Evolutionary conservation across 192 early-diverging fungal species (phyloP).

Genomic region (Rhizoclosmatium sp.): DNA sequence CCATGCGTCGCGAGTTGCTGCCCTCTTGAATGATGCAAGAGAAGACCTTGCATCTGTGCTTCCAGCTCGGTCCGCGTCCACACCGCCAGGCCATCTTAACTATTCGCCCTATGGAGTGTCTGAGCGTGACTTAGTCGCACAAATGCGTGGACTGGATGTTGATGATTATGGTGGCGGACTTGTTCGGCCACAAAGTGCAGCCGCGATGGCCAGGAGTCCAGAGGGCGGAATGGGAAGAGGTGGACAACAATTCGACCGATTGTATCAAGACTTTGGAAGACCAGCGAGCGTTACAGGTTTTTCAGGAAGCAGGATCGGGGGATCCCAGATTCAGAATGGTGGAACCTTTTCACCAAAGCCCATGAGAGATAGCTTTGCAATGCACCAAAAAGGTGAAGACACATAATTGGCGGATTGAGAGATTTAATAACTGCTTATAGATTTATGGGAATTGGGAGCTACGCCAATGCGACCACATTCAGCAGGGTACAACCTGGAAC

Average conservation of each 20-base stretch:
- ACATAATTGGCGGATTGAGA: background rate
- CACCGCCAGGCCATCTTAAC: constrained; percentile 26
- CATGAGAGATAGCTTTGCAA: background rate
- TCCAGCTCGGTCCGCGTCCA: constrained; percentile 7
- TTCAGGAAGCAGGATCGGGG: background rate
- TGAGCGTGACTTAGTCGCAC: constrained; percentile 5
- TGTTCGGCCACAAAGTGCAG: constrained; percentile 28
- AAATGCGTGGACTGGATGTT: constrained; percentile 25
- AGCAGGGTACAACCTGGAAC: constrained; percentile 34
- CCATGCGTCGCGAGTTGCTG: constrained; percentile 21
- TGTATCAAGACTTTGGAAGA: constrained; percentile 6
- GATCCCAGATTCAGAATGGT: background rate
- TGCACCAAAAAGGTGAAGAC: background rate
- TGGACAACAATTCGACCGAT: background rate
- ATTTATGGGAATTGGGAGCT: background rate
- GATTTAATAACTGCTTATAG: background rate
- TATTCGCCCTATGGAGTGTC: background rate
- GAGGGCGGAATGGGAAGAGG: background rate
- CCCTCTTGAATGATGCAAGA: constrained; percentile 20
- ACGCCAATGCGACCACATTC: constrained; percentile 34
- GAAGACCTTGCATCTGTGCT: constrained; percentile 16
- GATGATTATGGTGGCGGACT: constrained; percentile 1
- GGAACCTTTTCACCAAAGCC: constrained; percentile 20
- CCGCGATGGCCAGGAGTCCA: constrained; percentile 18
- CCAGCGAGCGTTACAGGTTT: background rate